Percentiles rank a stretch among this genome's conserved stretches.
These are phyloP conservation scores for Apiotrichum porosum DNA, from an alignment of 1,284 basidiomycete genomes.

Conservation along the genomic window DNA sequence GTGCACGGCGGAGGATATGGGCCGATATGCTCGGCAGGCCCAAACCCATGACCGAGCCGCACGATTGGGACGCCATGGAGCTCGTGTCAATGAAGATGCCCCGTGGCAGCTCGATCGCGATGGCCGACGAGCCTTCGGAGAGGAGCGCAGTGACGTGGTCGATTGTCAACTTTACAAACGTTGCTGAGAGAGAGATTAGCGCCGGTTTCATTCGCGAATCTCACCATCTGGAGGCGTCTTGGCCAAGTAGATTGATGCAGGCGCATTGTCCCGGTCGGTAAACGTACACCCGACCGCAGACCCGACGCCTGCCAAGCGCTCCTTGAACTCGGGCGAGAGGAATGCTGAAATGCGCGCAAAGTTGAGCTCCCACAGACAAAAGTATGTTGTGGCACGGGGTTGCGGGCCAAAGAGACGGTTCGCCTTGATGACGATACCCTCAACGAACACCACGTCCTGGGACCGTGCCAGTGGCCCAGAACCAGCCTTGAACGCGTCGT, in stretches of 20 bases:
- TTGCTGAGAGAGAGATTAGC: constrained; percentile 45
- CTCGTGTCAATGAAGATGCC: constrained; percentile 67
- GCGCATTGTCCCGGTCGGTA: constrained; percentile 70
- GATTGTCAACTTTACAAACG: constrained; percentile 63
- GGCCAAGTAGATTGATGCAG: constrained; percentile 63
- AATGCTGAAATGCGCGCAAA: constrained; percentile 60
- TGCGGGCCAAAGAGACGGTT: constrained; percentile 82
- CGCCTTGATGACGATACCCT: constrained; percentile 70
- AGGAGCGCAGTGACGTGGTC: constrained; percentile 57
- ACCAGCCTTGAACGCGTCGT: constrained; percentile 46
- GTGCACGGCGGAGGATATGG: constrained; percentile 17
- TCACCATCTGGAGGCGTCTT: constrained; percentile 68
- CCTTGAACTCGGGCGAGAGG: constrained; percentile 58
- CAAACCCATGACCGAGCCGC: constrained; percentile 29
- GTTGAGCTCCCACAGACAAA: constrained; percentile 82
- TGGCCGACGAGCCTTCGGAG: constrained; percentile 54
- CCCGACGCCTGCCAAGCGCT: constrained; percentile 55
- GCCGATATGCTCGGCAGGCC: constrained; percentile 20
- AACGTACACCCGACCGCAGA: constrained; percentile 66
- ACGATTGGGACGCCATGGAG: constrained; percentile 63
- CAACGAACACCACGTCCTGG: constrained; percentile 55
- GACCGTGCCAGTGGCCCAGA: constrained; percentile 17
- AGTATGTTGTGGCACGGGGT: constrained; percentile 74
- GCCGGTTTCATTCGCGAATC: constrained; percentile 53
- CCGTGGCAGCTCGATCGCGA: constrained; percentile 57